Evolutionary conservation across 176 grass and related monocot genomes (phyloP).

Genomic region (Hsuehochloa calcarea): DNA sequence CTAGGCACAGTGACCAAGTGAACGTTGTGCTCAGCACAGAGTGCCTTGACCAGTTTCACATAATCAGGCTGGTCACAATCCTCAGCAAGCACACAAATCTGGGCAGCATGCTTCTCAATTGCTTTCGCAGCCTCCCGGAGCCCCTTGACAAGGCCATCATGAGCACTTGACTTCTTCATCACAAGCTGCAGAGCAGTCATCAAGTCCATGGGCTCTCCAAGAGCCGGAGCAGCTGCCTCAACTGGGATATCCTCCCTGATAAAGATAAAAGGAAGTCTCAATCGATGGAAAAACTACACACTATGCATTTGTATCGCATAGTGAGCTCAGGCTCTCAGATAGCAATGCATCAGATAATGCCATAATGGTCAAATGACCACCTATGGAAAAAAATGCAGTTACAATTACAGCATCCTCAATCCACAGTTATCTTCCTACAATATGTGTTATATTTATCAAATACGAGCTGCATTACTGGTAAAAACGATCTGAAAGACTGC

Average conservation of each 20-base stretch:
- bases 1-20: constrained; percentile 56
- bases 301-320: no score
- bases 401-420: not conserved
- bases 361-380: no score
- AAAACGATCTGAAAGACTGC: not conserved
- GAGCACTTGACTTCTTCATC: constrained; percentile 56
- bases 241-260: constrained; percentile 47
- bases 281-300: no score
- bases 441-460: not conserved
- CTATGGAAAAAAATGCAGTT: not conserved
- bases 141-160: constrained; percentile 53
- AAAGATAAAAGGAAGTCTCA: not conserved
- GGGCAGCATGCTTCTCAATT: constrained; percentile 60
- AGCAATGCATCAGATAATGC: no score
- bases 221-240: constrained; percentile 36
- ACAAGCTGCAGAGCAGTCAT: constrained; percentile 64
- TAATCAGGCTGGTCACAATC: constrained; percentile 69
- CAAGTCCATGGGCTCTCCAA: constrained; percentile 67
- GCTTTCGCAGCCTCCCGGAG: constrained; percentile 54
- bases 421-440: not conserved
- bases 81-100: constrained; percentile 53
- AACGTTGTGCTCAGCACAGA: constrained; percentile 68
- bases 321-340: no score
- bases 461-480: no score
- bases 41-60: constrained; percentile 60